Base-by-base conservation (phyloP, 192 early-diverging fungal genomes). In the Chytriomyces sp. region DNA sequence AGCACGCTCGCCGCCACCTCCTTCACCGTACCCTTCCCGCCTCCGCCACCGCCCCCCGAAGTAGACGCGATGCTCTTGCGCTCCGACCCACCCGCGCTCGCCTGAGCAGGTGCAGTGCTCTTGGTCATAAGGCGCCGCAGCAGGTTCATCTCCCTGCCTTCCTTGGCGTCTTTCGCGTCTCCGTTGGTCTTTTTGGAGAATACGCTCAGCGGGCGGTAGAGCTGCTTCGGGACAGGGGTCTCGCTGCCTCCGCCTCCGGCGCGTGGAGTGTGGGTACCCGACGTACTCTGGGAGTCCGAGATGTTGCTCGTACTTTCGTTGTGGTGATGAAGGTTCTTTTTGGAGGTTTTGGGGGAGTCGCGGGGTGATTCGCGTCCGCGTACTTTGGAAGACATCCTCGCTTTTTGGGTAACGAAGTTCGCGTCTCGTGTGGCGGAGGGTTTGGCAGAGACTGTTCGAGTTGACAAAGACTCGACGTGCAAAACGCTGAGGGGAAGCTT, bases 1-100 rank as follows among this genome's bases (percentile, higher is more conserved):
- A 54, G 94, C 93, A 65, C 93, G 90, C 22, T 52, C 26, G 64
- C 39, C 10, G 61, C 31, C 1, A 37, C 28, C n/a, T 34, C 33
- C 33, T 59, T 28, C 19, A 19, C 57, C 14, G 33, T 28, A 26
- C 17, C 14, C 3, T 3, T 49, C 44, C 44, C 44, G 44, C 14
- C 44, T 49, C 17, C 2, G 1, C 22, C 44, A 49, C 44, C 14
- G 44, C n/a, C n/a, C n/a, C n/a, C n/a, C n/a, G n/a, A n/a, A n/a
- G n/a, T n/a, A n/a, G n/a, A n/a, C n/a, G n/a, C n/a, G n/a, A n/a
- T n/a, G n/a, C n/a, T n/a, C n/a, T n/a, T n/a, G n/a, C n/a, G n/a
- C n/a, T n/a, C n/a, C n/a, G n/a, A n/a, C n/a, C n/a, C n/a, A n/a
- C n/a, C n/a, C n/a, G n/a, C n/a, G n/a, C n/a, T n/a, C n/a, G n/a